Evolutionary conservation across 2,329 filamentous ascomycete species (phyloP).

Genomic region (Apiospora hydei): DNA sequence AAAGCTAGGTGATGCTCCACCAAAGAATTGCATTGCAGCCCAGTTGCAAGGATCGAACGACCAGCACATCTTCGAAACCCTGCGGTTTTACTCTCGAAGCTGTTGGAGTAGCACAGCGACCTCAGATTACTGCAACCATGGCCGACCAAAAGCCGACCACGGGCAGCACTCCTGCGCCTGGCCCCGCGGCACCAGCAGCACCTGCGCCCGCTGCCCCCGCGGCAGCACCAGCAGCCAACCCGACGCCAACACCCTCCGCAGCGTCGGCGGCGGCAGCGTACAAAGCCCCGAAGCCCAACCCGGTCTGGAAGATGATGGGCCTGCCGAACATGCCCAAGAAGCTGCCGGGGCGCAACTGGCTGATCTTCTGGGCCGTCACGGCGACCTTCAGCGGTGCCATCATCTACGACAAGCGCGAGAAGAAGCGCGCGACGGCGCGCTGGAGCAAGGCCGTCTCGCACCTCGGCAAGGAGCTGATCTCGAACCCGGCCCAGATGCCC

Average conservation of each 20-base stretch:
- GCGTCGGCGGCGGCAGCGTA: slow-evolving; percentile 31
- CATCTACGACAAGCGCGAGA: slow-evolving; percentile 92
- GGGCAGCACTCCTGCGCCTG: not conserved
- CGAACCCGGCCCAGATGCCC: slow-evolving; percentile 72
- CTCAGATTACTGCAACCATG: slow-evolving; percentile 11
- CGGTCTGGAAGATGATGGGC: slow-evolving; percentile 80
- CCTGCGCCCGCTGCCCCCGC: not conserved
- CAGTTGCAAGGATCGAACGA: not conserved
- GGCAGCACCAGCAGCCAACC: slow-evolving; percentile 1
- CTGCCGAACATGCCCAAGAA: slow-evolving; percentile 83
- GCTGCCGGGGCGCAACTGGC: slow-evolving; percentile 95
- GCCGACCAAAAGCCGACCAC: slow-evolving; percentile 21
- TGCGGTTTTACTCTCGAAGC: not conserved
- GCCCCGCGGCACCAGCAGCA: not conserved
- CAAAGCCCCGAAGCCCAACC: slow-evolving; percentile 66
- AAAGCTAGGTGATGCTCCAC: slow-evolving; percentile 9
- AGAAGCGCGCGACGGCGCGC: slow-evolving; percentile 82
- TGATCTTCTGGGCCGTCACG: slow-evolving; percentile 88
- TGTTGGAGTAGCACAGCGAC: slow-evolving; percentile 5
- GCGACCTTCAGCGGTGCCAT: slow-evolving; percentile 81
- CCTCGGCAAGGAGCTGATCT: slow-evolving; percentile 78
- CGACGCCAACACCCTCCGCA: not conserved
- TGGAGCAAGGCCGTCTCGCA: slow-evolving; percentile 89
- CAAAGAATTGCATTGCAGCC: not conserved
- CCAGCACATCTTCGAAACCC: not conserved